phyloP scores from a whole-genome alignment of 1,139 yeast genomes.

The Geotrichum macrosporum region DNA sequence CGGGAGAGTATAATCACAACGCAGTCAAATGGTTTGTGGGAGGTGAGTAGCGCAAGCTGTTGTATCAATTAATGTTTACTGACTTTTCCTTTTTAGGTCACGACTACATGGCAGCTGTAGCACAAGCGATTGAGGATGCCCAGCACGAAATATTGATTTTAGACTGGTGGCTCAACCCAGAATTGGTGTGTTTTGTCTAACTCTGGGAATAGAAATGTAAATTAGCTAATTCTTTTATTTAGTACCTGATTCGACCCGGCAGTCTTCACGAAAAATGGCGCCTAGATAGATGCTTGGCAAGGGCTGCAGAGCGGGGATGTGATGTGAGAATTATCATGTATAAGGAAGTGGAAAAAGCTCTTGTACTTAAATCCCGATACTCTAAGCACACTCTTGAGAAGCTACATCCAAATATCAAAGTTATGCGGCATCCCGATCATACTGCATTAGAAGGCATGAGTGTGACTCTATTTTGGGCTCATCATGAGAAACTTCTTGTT shows the following conservation, averaged over 20 bases:
- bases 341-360: slow-evolving; percentile 59
- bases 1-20: slow-evolving; percentile 53
- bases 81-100: slow-evolving; percentile 19
- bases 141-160: slow-evolving; percentile 58
- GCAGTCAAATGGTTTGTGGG: slow-evolving; percentile 67
- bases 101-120: slow-evolving; percentile 49
- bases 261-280: slow-evolving; percentile 63
- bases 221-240: background rate
- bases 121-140: slow-evolving; percentile 61
- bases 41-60: slow-evolving; percentile 44
- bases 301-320: slow-evolving; percentile 61
- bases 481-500: slow-evolving; percentile 57
- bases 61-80: background rate
- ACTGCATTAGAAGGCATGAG: slow-evolving; percentile 46
- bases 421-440: slow-evolving; percentile 62
- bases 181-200: slow-evolving; percentile 33
- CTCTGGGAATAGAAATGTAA: background rate
- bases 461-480: slow-evolving; percentile 62
- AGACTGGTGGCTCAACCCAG: slow-evolving; percentile 68
- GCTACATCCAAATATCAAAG: slow-evolving; percentile 55
- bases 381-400: slow-evolving; percentile 58
- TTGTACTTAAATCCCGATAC: slow-evolving; percentile 56
- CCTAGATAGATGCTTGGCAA: slow-evolving; percentile 52
- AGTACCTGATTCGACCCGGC: slow-evolving; percentile 56
- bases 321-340: slow-evolving; percentile 57